Percentiles rank a stretch among this genome's conserved stretches.
Conservation (phyloP, 495 filamentous ascomycete genomes). For the Trichoderma virens region DNA sequence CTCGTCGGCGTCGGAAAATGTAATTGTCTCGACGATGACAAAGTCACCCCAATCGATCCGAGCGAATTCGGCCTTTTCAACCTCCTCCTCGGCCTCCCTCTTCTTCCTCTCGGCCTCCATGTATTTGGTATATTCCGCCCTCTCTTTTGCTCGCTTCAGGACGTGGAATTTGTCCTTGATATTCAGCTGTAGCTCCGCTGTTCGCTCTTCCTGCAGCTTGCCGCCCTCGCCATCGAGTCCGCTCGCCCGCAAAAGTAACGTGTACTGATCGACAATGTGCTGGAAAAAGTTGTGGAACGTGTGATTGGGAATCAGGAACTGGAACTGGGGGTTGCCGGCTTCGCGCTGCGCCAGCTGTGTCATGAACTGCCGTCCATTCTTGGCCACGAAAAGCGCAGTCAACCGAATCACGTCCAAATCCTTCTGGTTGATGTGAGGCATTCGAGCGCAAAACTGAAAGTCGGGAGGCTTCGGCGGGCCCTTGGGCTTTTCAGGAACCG, state of each 20-base stretch:
- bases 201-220: slow-evolving; percentile 60
- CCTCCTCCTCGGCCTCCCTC: slow-evolving; percentile 81
- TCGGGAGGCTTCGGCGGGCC: slow-evolving; percentile 83
- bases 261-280: slow-evolving; percentile 87
- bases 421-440: slow-evolving; percentile 94
- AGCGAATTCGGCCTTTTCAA: slow-evolving; percentile 75
- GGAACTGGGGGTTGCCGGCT: slow-evolving; percentile 88
- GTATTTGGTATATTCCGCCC: slow-evolving; percentile 80
- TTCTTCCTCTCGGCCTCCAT: slow-evolving; percentile 80
- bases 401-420: slow-evolving; percentile 89
- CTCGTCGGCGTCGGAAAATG: slow-evolving; percentile 86
- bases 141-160: slow-evolving; percentile 68
- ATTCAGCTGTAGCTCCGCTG: slow-evolving; percentile 70
- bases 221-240: slow-evolving; percentile 59
- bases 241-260: slow-evolving; percentile 64
- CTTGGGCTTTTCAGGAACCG: slow-evolving; percentile 54
- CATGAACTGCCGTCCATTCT: slow-evolving; percentile 84
- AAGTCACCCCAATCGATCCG: slow-evolving; percentile 99
- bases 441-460: slow-evolving; percentile 90
- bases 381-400: slow-evolving; percentile 85
- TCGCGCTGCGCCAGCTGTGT: slow-evolving; percentile 82
- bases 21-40: slow-evolving; percentile 89
- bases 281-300: slow-evolving; percentile 92
- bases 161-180: slow-evolving; percentile 71
- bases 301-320: slow-evolving; percentile 93